Evolutionary conservation across 2,329 filamentous ascomycete genomes (phyloP).

Genomic region (Xylariaceae sp.): DNA sequence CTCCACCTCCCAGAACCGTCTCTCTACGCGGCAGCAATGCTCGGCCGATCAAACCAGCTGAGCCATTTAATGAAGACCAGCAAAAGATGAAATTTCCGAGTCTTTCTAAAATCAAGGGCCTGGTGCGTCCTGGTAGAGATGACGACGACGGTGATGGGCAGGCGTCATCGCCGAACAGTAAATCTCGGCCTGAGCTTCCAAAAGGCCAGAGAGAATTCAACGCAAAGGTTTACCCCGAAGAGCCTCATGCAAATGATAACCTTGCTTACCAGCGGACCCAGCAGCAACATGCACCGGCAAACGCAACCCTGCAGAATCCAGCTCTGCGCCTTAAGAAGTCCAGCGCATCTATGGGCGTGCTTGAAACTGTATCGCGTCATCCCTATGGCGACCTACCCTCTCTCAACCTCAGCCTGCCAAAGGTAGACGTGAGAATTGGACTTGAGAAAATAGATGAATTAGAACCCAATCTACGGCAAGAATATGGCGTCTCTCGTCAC

Average conservation of each 20-base stretch:
- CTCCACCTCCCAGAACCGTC: slow-evolving; percentile 25
- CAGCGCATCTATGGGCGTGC: slow-evolving; percentile 16
- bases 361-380: slow-evolving; percentile 20
- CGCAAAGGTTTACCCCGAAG: not conserved
- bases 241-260: slow-evolving; percentile 13
- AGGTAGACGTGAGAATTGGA: slow-evolving; percentile 4
- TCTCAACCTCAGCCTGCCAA: slow-evolving; percentile 12
- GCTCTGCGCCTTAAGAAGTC: slow-evolving; percentile 22
- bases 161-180: not conserved
- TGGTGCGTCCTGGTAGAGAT: slow-evolving; percentile 14
- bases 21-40: slow-evolving; percentile 30
- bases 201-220: not conserved
- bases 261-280: slow-evolving; percentile 1
- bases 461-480: slow-evolving; percentile 10
- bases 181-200: slow-evolving; percentile 1
- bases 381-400: slow-evolving; percentile 19
- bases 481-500: not conserved
- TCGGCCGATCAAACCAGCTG: slow-evolving; percentile 22
- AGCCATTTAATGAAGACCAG: slow-evolving; percentile 17
- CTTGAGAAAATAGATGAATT: slow-evolving; percentile 12
- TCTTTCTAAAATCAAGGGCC: slow-evolving; percentile 23
- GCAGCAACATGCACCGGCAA: not conserved
- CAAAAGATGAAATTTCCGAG: slow-evolving; percentile 18
- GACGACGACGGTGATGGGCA: slow-evolving; percentile 3
- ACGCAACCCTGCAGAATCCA: not conserved